Percentiles rank a stretch among this genome's conserved stretches.
phyloP scores from a whole-genome alignment of 352 stramenopile genomes.

The Phytophthora hibernalis region DNA sequence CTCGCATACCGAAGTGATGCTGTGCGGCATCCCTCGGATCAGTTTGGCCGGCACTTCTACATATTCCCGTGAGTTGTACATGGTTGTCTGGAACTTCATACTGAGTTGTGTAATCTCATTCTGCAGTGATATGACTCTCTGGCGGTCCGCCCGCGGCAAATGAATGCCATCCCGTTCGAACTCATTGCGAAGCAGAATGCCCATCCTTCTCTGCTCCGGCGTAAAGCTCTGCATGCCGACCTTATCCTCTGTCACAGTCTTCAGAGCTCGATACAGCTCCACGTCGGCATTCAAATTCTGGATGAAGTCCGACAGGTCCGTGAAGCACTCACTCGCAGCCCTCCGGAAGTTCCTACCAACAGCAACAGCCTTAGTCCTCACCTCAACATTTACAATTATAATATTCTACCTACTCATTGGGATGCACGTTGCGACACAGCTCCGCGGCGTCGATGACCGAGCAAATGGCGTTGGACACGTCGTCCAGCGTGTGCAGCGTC shows the following conservation, averaged over 20 bases:
- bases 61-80: constrained; percentile 67
- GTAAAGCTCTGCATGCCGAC: constrained; percentile 68
- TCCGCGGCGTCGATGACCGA: constrained; percentile 96
- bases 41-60: constrained; percentile 69
- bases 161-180: constrained; percentile 97
- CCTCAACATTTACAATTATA: neutral
- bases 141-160: constrained; percentile 72
- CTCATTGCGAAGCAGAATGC: constrained; percentile 88
- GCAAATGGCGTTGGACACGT: constrained; percentile 96
- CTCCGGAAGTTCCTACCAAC: constrained; percentile 72
- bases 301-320: constrained; percentile 94
- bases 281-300: constrained; percentile 94
- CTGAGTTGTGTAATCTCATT: constrained; percentile 89
- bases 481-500: constrained; percentile 89
- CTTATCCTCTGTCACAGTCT: constrained; percentile 66
- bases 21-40: constrained; percentile 66
- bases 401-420: constrained; percentile 55
- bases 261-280: constrained; percentile 90
- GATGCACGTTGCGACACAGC: constrained; percentile 94
- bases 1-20: constrained; percentile 64
- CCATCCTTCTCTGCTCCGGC: constrained; percentile 93
- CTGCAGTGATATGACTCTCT: constrained; percentile 88
- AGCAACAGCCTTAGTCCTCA: constrained; percentile 10
- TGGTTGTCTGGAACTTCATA: constrained; percentile 91
- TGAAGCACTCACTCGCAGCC: constrained; percentile 90